Evolutionary conservation across 2,329 filamentous ascomycete species (phyloP).

Genomic region (Neurospora crassa): DNA sequence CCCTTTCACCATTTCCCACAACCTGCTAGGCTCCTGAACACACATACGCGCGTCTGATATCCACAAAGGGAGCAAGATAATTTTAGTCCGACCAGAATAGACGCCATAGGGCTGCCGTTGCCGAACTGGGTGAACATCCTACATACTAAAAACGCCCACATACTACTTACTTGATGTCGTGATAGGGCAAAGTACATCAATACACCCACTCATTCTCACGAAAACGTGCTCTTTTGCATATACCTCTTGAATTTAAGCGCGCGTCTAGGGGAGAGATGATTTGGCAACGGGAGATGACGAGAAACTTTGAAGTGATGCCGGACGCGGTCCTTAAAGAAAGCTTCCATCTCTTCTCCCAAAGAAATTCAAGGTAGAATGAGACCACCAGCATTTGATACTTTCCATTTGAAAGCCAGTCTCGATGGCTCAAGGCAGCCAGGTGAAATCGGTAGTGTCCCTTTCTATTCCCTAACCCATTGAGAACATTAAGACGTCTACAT

Average conservation of each 20-base stretch:
- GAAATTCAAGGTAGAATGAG: not conserved
- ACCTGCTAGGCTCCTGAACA: not conserved
- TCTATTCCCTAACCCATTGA: not conserved
- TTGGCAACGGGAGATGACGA: not conserved
- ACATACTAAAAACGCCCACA: not conserved
- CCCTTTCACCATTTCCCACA: not conserved
- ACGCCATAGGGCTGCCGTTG: not conserved
- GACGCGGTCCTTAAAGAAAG: not conserved
- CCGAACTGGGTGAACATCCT: not conserved
- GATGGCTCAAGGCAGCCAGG: not conserved
- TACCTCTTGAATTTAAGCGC: not conserved
- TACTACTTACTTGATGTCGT: not conserved
- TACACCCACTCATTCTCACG: not conserved
- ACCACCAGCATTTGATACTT: not conserved
- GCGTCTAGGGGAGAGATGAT: not conserved
- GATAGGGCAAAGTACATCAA: not conserved
- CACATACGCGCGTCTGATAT: not conserved
- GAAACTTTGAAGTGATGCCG: not conserved
- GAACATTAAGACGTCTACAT: not conserved
- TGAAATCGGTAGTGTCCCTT: not conserved
- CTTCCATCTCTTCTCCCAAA: not conserved
- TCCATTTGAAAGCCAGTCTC: not conserved
- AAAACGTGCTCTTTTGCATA: not conserved
- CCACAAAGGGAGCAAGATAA: not conserved
- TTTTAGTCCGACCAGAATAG: not conserved